Evolutionary conservation across 2,329 filamentous ascomycete species (phyloP).

Genomic region (Trichophyton mentagrophytes): DNA sequence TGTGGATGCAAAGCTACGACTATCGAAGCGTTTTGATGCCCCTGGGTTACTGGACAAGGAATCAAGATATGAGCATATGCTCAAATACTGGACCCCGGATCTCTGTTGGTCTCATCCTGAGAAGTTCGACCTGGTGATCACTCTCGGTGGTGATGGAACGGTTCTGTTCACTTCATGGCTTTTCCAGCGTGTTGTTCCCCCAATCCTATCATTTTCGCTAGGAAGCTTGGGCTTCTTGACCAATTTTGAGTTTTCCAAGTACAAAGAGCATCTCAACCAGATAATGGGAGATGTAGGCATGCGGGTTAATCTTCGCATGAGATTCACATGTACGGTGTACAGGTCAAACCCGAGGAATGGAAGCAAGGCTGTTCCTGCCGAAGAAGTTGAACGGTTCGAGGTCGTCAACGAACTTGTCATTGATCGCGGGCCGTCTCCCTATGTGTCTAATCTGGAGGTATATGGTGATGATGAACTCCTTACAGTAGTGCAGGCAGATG

Average conservation of each 20-base stretch:
- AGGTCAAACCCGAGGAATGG: slow-evolving; percentile 45
- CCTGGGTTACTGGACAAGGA: slow-evolving; percentile 60
- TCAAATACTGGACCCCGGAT: slow-evolving; percentile 92
- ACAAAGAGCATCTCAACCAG: slow-evolving; percentile 72
- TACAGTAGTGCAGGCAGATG: slow-evolving; percentile 91
- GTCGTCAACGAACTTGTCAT: slow-evolving; percentile 98
- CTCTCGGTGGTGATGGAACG: slow-evolving; percentile 88
- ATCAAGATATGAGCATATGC: slow-evolving; percentile 64
- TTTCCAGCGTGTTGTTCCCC: slow-evolving; percentile 89
- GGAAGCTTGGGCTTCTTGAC: slow-evolving; percentile 91
- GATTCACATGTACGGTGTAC: slow-evolving; percentile 96
- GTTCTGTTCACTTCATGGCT: slow-evolving; percentile 94
- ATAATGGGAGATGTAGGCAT: slow-evolving; percentile 93
- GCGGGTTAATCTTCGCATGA: slow-evolving; percentile 95
- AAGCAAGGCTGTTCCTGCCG: slow-evolving; percentile 45
- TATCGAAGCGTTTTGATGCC: slow-evolving; percentile 77
- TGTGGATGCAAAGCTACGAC: slow-evolving; percentile 87
- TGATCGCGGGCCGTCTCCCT: slow-evolving; percentile 88
- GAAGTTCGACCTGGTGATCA: slow-evolving; percentile 90
- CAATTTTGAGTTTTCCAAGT: slow-evolving; percentile 87
- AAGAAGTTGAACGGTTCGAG: slow-evolving; percentile 92
- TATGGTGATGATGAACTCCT: slow-evolving; percentile 92
- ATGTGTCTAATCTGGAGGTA: slow-evolving; percentile 91
- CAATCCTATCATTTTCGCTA: slow-evolving; percentile 79
- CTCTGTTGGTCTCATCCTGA: slow-evolving; percentile 89